These are phyloP conservation scores for Coemansia furcata DNA, from an alignment of 192 early-diverging fungal genomes.

Conservation along the genomic window DNA sequence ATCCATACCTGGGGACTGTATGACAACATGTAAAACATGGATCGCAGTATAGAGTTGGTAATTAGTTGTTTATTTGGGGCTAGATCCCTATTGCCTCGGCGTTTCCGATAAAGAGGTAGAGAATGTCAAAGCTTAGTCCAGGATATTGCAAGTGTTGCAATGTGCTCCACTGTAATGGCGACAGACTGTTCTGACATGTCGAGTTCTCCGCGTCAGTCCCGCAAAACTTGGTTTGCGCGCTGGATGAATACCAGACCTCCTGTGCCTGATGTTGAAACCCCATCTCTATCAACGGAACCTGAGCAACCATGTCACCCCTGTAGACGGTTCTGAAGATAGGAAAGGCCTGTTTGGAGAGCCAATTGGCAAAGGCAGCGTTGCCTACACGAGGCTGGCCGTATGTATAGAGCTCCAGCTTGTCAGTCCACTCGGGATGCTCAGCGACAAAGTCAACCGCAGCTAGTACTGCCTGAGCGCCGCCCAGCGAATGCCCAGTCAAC, in stretches of 20 bases:
- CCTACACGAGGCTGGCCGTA: slow-evolving; percentile 50
- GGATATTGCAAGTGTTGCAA: slow-evolving; percentile 17
- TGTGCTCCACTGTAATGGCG: neutral
- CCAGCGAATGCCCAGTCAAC: slow-evolving; percentile 45
- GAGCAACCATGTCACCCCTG: slow-evolving; percentile 13
- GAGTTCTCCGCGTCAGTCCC: slow-evolving; percentile 9
- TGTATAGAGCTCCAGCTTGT: slow-evolving; percentile 25
- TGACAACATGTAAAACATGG: no score
- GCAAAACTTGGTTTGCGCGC: slow-evolving; percentile 4
- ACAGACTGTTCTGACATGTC: slow-evolving; percentile 5
- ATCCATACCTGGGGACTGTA: neutral
- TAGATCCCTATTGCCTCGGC: neutral
- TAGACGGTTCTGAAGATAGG: slow-evolving; percentile 19
- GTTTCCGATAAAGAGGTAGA: slow-evolving; percentile 8
- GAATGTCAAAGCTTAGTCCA: slow-evolving; percentile 12
- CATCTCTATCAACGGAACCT: slow-evolving; percentile 8
- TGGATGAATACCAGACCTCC: slow-evolving; percentile 18
- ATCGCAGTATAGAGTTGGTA: neutral
- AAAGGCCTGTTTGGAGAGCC: slow-evolving; percentile 6
- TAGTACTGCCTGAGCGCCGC: slow-evolving; percentile 38
- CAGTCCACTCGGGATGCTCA: slow-evolving; percentile 8
- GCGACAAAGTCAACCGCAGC: slow-evolving; percentile 23
- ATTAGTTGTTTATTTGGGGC: neutral
- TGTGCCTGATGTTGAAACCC: slow-evolving; percentile 23
- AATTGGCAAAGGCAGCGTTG: slow-evolving; percentile 32